Percentiles rank a stretch among this genome's conserved stretches.
Conservation (phyloP, 495 filamentous ascomycete genomes). For the Penicillium silybi region DNA sequence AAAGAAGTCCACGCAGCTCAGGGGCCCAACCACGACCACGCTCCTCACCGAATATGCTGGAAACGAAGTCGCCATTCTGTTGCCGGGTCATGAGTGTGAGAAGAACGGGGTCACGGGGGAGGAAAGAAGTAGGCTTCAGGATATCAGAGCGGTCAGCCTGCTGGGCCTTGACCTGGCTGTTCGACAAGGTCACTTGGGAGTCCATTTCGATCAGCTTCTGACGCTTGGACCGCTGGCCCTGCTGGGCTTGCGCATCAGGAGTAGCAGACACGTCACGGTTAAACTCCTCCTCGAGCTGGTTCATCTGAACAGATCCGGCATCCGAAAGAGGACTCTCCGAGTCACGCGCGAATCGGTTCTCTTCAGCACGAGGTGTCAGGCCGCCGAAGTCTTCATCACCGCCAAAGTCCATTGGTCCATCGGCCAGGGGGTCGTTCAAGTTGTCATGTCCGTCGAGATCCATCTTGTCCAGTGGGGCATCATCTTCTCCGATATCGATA, state of each 20-base stretch:
- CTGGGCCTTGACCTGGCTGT: slow-evolving; percentile 65
- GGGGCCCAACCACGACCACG: slow-evolving; percentile 81
- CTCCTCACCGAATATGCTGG: slow-evolving; percentile 67
- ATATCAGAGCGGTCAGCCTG: slow-evolving; percentile 78
- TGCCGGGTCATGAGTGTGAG: slow-evolving; percentile 87
- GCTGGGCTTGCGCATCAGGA: slow-evolving; percentile 56
- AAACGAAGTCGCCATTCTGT: slow-evolving; percentile 82
- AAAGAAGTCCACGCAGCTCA: slow-evolving; percentile 80
- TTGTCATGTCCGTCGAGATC: slow-evolving; percentile 31
- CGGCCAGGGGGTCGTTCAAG: slow-evolving; percentile 26
- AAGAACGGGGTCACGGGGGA: slow-evolving; percentile 80
- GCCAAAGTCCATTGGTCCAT: slow-evolving; percentile 45
- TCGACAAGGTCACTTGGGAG: slow-evolving; percentile 55
- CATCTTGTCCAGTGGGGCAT: slow-evolving; percentile 42
- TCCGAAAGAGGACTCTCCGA: slow-evolving; percentile 43
- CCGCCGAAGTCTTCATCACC: slow-evolving; percentile 40
- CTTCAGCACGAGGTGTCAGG: slow-evolving; percentile 48
- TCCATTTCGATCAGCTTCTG: slow-evolving; percentile 71
- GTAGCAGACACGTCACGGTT: slow-evolving; percentile 44
- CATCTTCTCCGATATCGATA: slow-evolving; percentile 53
- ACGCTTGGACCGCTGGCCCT: slow-evolving; percentile 69
- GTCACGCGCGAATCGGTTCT: slow-evolving; percentile 60
- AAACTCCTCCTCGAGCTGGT: slow-evolving; percentile 60
- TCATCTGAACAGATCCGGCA: slow-evolving; percentile 28
- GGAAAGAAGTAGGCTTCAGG: slow-evolving; percentile 69